phyloP scores from a whole-genome alignment of 257 asterid genomes.

The Misopates orontium region DNA sequence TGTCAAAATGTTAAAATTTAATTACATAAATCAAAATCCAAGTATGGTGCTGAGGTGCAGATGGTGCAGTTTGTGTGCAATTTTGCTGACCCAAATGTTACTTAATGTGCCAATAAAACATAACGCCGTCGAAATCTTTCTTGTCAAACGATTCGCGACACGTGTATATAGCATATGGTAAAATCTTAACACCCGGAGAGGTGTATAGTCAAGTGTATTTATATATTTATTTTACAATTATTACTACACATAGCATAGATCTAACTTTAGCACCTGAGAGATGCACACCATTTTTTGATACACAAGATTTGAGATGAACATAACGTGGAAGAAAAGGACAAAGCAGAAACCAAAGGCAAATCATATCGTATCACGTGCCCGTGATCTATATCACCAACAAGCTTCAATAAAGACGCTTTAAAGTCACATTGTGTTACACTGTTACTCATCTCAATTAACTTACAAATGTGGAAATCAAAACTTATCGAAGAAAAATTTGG shows the following conservation, averaged over 20 bases:
- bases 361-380: not conserved
- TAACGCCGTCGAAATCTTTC: too few relatives aligned
- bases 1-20: constrained; percentile 4
- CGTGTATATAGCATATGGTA: too few relatives aligned
- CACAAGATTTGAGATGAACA: not conserved
- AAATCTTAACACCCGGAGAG: too few relatives aligned
- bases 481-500: too few relatives aligned
- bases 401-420: not conserved
- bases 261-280: too few relatives aligned
- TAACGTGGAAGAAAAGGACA: not conserved
- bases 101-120: not conserved
- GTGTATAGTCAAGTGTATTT: too few relatives aligned
- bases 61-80: too few relatives aligned
- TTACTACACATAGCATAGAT: too few relatives aligned
- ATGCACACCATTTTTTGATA: not conserved
- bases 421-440: not conserved
- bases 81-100: not conserved
- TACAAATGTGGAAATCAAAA: not conserved
- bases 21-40: not conserved
- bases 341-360: not conserved
- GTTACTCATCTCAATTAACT: not conserved
- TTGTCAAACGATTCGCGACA: too few relatives aligned
- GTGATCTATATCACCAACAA: not conserved
- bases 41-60: too few relatives aligned
- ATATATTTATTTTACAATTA: too few relatives aligned